A percentile compares a stretch with the other conserved stretches of the same genome.
Conservation (phyloP, 129 eudicot genomes). For the Flaveria bidentis region DNA sequence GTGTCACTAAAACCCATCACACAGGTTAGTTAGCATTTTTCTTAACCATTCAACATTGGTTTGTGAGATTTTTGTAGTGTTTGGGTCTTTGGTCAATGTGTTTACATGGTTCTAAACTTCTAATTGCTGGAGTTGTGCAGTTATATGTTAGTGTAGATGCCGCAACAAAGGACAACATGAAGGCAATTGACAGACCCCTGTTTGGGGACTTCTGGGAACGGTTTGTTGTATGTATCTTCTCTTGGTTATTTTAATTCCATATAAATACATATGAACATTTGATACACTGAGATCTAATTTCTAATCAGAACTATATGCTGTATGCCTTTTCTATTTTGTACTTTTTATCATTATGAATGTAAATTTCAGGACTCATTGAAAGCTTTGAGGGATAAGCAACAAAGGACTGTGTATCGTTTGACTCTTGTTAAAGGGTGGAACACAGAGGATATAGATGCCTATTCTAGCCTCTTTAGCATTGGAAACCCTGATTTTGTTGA, state of each 20-base stretch:
- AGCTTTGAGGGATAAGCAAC: constrained; percentile 83
- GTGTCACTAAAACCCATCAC: constrained; percentile 75
- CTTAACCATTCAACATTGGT: constrained; percentile 10
- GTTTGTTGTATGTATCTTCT: constrained; percentile 58
- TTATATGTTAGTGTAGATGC: constrained; percentile 99
- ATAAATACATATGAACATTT: background rate
- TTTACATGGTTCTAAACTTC: constrained; percentile 2
- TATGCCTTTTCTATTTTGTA: background rate
- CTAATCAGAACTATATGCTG: background rate
- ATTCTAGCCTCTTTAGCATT: constrained; percentile 67
- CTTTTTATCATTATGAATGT: background rate
- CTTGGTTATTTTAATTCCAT: background rate
- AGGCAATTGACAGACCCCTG: constrained; percentile 96
- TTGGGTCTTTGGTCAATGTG: background rate
- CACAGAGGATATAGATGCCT: constrained; percentile 86
- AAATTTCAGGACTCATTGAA: constrained; percentile 76
- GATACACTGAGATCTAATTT: background rate
- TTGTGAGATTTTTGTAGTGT: constrained; percentile 6
- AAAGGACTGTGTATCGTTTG: constrained; percentile 93
- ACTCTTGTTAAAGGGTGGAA: constrained; percentile 99
- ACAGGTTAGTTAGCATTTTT: constrained; percentile 60
- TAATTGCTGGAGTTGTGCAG: constrained; percentile 47
- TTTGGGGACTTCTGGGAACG: constrained; percentile 99
- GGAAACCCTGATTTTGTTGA: constrained; percentile 96
- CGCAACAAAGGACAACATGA: constrained; percentile 90